Evolutionary conservation across 805 yeast genomes (phyloP), one percentile per base, ranked within the genome.

Genomic region (Ogataea pini): DNA sequence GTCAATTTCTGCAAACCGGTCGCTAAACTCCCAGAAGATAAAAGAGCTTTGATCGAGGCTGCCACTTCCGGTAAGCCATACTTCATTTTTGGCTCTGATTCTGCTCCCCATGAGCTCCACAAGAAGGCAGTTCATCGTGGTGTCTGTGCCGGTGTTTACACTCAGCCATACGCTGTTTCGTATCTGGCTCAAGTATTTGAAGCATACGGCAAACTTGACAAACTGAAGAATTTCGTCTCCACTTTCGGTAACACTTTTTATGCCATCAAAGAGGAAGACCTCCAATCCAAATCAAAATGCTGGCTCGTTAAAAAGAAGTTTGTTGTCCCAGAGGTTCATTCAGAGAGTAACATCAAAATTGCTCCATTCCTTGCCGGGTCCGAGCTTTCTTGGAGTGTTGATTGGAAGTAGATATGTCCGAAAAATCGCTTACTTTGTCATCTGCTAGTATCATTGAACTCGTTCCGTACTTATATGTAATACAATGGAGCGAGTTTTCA

Each of bases 81-180:
- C 73, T 94, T 91, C 68, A 89, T 94, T 73, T 94, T 91, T 63
- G 99, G 99, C 6, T 88, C 97, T 1, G 99, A 94, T 67, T 89
- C 97, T 18, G 99, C 99, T 25, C 99, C 99, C 20, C 99, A 94
- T 66, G 96, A 97, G 7, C 62, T 88, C 20, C 79, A 79, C 53
- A 83, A 83, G 50, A 95, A 95, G 68, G 75, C 88, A 20, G 84
- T 78, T 51, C 89, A 82, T 56, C 72, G 75, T 31, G 92, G 91
- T 18, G 97, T 92, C 14, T 89, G 97, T 61, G 99, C 99, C n/a
- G 99, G 99, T 62, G 97, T 94, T 7, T 94, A 79, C 69, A 88
- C 98, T 1, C 99, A 94, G 67, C 78, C 88, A 18, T 80, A 80
- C 58, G 96, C 86, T 1, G 68, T 94, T 16, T 75, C 90, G 7